Evolutionary conservation across 257 asterid genomes (phyloP).

Genomic region (Nicotiana noctiflora): DNA sequence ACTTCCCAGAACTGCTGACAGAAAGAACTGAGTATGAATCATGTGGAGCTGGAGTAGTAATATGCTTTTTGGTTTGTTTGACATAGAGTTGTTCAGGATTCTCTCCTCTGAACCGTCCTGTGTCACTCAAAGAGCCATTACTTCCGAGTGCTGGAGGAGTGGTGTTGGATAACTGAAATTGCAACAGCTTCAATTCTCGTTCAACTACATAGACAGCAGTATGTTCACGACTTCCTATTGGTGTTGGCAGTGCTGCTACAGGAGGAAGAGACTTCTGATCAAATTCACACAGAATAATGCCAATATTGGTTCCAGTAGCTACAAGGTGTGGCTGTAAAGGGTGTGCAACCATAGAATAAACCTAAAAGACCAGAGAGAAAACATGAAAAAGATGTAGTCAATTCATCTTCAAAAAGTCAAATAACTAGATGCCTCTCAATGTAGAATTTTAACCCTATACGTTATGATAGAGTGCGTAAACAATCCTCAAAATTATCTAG

Average conservation of each 20-base stretch:
- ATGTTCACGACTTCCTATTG: conserved; percentile 83
- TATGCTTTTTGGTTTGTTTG: conserved; percentile 88
- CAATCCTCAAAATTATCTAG: not conserved
- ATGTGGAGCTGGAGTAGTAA: conserved; percentile 95
- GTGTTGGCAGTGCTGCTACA: conserved; percentile 80
- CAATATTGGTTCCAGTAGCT: conserved; percentile 96
- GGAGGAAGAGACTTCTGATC: conserved; percentile 94
- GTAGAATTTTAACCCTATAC: not conserved
- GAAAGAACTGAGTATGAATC: conserved; percentile 94
- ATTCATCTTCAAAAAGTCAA: not conserved
- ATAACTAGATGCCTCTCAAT: not conserved
- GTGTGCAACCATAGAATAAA: conserved; percentile 94
- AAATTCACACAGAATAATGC: conserved; percentile 90
- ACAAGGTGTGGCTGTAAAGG: conserved; percentile 94
- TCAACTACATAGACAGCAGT: conserved; percentile 88
- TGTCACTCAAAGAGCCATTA: conserved; percentile 81
- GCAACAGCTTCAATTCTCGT: conserved; percentile 81
- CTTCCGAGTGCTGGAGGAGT: conserved; percentile 86
- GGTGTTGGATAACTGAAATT: conserved; percentile 80
- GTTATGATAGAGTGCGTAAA: not conserved
- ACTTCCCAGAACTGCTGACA: conserved; percentile 99
- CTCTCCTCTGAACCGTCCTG: conserved; percentile 84
- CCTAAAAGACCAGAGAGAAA: conserved; percentile 34
- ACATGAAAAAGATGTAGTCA: not conserved
- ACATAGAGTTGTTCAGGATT: conserved; percentile 79